Evolutionary conservation across 129 eudicot species (phyloP), one percentile per base, ranked within the genome.

Genomic region (Flaveria bidentis): DNA sequence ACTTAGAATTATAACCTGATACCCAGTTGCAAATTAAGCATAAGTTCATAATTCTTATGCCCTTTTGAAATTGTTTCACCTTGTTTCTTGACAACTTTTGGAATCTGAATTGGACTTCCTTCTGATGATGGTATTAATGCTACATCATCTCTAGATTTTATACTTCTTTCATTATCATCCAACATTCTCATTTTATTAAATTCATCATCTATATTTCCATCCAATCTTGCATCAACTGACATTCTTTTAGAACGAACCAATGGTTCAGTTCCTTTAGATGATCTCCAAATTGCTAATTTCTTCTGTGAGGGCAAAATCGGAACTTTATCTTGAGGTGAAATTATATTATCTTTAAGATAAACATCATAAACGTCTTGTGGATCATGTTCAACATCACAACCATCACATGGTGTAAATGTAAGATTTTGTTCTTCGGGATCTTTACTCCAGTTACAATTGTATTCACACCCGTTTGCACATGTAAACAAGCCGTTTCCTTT

Each of bases 21-120:
- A 22, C 97, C 97, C 12, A 91, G 65, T 76, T 91, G 97, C 84
- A 91, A 85, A 82, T 91, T 91, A 17, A 91, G 88, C 97, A 91
- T 91, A 22, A 88, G 87, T 62, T 91, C 97, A 86, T 84, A 91
- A 74, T 91, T 91, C 67, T 87, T 91, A 80, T 91, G 97, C 71
- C 93, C 93, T 77, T 84, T 91, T 14, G 85, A 84, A 20, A 91
- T 91, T 0, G 86, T 91, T 66, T 84, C 87, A 41, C 97, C 97
- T 86, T 86, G 97, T 76, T 80, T 81, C 83, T 88, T 91, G 5
- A 78, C 91, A 4, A 78, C 81, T 81, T 81, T 86, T 3, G 97
- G 91, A 56, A 88, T 55, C 81, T 72, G 66, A 2, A 91, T 16
- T 0, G 90, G 88, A 46, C 90, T 82, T 17, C 86, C 96, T 44